Evolutionary conservation across 129 eudicot species (phyloP), one percentile per base, ranked within the genome.

Genomic region (Flaveria ramosissima): DNA sequence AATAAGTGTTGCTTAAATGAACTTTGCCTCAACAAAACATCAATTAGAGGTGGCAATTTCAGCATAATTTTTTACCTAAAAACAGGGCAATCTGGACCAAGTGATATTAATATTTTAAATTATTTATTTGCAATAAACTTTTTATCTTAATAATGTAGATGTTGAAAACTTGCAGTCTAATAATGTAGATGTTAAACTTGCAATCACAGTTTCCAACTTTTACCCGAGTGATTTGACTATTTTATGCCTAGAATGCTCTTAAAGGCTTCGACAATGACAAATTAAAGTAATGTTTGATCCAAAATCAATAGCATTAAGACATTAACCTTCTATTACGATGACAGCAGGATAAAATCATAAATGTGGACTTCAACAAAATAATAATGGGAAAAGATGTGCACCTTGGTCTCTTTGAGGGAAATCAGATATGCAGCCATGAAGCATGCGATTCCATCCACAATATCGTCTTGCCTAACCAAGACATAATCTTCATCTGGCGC

Each of bases 381-480:
- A 62, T 8, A 45, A 45, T 45, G 9, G 46, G n/a, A 63, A 43
- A 43, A 15, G n/a, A 26, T 27, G 36, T 51, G 30, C 51, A 91
- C 99, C 97, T 94, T 94, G 7, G 99, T 91, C 82, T 94, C 83
- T 79, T 94, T 83, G 52, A 91, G 93, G 47, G 99, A 94, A 76
- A 91, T 59, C 19, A 94, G 83, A 84, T 91, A 94, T 62, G 97
- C 92, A 73, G 97, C 96, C 97, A 91, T 91, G 87, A 91, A 94
- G 83, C 94, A 85, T 26, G 99, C 99, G 66, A 94, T 89, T 56
- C 99, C 97, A 52, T 94, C 99, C 21, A 89, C 89, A n/a, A 94
- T 94, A 81, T 94, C 99, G 84, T 94, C 99, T 86, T 91, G 93
- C 73, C 94, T 83, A 67, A 94, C 97, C 51, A 94, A 84, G 66